Evolutionary conservation across 2,329 filamentous ascomycete species (phyloP).

Genomic region (Zalaria obscura): DNA sequence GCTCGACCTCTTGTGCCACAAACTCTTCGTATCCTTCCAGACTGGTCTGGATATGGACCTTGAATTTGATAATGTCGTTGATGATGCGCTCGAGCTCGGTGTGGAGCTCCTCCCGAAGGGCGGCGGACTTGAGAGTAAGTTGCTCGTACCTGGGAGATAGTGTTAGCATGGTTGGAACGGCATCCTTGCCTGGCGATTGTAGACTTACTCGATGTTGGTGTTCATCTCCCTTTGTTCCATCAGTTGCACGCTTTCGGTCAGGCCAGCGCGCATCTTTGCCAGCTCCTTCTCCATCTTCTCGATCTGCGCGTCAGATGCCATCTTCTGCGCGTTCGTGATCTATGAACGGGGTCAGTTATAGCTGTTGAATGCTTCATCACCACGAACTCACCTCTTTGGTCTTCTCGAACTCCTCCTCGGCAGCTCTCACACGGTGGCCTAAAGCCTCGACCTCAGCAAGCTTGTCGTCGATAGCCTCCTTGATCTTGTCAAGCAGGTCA

Average conservation of each 20-base stretch:
- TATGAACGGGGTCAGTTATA: constrained; percentile 16
- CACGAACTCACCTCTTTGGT: constrained; percentile 54
- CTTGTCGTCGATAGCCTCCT: constrained; percentile 95
- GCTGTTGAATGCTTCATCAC: background rate
- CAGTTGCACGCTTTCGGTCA: constrained; percentile 76
- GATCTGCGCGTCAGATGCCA: constrained; percentile 81
- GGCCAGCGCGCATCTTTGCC: constrained; percentile 73
- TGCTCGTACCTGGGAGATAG: constrained; percentile 62
- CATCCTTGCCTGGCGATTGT: background rate
- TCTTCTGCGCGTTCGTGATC: constrained; percentile 70
- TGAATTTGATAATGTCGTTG: constrained; percentile 97
- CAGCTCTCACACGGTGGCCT: constrained; percentile 73
- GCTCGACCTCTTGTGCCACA: constrained; percentile 81
- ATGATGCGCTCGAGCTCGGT: constrained; percentile 92
- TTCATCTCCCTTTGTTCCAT: constrained; percentile 95
- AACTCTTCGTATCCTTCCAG: constrained; percentile 91
- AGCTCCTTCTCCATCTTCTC: constrained; percentile 98
- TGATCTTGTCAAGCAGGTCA: constrained; percentile 84
- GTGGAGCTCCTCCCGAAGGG: constrained; percentile 91
- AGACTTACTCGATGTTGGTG: constrained; percentile 76
- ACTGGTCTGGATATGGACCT: constrained; percentile 86
- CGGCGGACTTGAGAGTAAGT: constrained; percentile 66
- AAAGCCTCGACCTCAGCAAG: constrained; percentile 81
- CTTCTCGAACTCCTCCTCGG: constrained; percentile 87
- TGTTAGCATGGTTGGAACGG: constrained; percentile 2